Evolutionary conservation across 2,329 filamentous ascomycete species (phyloP), one percentile per base, ranked within the genome.

Genomic region (Hortaea sp.): DNA sequence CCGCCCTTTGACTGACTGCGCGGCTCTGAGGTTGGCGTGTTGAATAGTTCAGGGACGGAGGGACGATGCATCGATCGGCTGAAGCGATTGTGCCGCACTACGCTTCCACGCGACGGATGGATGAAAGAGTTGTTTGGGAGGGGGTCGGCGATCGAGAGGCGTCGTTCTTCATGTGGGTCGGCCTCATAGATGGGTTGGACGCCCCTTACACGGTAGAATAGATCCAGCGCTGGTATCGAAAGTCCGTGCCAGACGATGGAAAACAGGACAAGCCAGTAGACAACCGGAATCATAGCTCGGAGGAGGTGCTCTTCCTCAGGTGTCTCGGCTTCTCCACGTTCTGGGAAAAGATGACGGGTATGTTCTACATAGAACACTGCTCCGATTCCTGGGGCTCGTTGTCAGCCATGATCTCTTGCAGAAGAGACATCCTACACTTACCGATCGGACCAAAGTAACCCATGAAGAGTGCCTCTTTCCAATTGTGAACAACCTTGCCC

Each of bases 281-380:
- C 81, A 0, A 92, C 76, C 1, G 88, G 71, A 1, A 69, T 72
- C 43, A 85, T 76, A 0, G 77, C 73, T 49, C 89, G 83, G 5
- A 71, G 72, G 1, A 94, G 67, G 7, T 74, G 65, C 39, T 69
- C 64, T 0, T 86, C 81, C 59, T 90, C 85, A 28, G 73, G 69
- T 30, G 85, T 73, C 7, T 77, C 67, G 31, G 84, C 69, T 5
- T 78, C 75, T 0, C 73, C 77, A 45, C 78, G 62, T 3, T 67
- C 57, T 3, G 61, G 58, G 1, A 94, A 70, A 46, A 88, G 92
- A 20, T 92, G 84, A 1, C 84, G 63, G 41, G 76, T 82, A 50
- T 94, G 71, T 56, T 87, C 90, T 6, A 94, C 72, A 60, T 94
- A 94, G 61, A 92, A 94, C n/a, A 94, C 76, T 1, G 86, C 88